phyloP scores from a whole-genome alignment of 768 basidiomycete genomes.

The Termitomyces heimii region DNA sequence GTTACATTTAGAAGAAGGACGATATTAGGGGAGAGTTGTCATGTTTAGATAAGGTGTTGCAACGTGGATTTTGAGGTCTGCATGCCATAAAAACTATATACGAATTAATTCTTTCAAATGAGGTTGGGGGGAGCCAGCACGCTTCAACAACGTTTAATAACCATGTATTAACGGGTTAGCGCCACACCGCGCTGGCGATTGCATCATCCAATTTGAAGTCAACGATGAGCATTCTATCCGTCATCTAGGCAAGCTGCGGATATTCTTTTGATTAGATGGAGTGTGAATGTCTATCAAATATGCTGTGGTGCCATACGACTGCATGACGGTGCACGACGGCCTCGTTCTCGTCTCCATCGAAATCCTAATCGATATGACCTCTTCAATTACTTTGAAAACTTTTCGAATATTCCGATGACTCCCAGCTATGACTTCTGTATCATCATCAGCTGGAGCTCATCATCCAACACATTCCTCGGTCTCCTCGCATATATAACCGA shows the following conservation, averaged over 20 bases:
- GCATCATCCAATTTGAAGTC: neutral
- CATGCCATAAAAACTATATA: neutral
- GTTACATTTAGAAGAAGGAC: neutral
- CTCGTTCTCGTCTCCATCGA: neutral
- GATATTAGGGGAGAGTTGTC: neutral
- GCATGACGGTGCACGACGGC: no score
- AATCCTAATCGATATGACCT: neutral
- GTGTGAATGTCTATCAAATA: neutral
- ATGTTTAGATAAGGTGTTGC: neutral
- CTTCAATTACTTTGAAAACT: neutral
- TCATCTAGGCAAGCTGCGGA: neutral
- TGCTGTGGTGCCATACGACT: neutral
- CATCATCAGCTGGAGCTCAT: neutral
- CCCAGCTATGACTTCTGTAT: neutral
- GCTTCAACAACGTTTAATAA: neutral
- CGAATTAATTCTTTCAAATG: neutral
- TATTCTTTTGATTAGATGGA: neutral
- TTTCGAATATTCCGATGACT: neutral
- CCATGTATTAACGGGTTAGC: neutral
- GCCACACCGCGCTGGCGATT: neutral
- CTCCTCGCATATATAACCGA: neutral
- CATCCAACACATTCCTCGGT: neutral
- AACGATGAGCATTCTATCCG: neutral
- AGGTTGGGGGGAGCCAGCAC: neutral
- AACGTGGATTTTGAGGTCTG: neutral